Percentiles rank a stretch among this genome's conserved stretches.
These are phyloP conservation scores for Puccinellia tenuiflora DNA, from an alignment of 176 grass and related monocot species.

Conservation along the genomic window DNA sequence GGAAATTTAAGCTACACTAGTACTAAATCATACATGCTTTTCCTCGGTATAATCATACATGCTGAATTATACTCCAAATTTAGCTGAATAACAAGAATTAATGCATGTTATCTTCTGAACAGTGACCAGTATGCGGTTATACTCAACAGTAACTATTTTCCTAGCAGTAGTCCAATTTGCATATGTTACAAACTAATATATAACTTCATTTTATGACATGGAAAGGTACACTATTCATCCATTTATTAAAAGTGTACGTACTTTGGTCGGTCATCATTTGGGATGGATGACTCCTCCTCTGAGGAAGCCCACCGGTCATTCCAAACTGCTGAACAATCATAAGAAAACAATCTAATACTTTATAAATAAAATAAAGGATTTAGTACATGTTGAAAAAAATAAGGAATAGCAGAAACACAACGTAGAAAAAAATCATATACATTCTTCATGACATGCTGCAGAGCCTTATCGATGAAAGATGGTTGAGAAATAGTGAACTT, in stretches of 20 bases:
- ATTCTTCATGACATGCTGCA: constrained; percentile 3
- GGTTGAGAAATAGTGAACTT: background rate
- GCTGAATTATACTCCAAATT: background rate
- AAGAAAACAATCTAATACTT: background rate
- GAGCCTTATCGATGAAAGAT: background rate
- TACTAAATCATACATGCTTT: too few relatives aligned
- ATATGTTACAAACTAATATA: background rate
- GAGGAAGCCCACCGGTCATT: constrained; percentile 58
- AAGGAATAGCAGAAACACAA: background rate
- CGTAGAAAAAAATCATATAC: background rate
- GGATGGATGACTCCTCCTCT: constrained; percentile 81
- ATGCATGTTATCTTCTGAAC: constrained; percentile 11
- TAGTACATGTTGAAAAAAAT: constrained; percentile 2
- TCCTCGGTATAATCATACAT: background rate
- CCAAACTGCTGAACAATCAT: constrained; percentile 58
- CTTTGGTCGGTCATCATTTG: constrained; percentile 89
- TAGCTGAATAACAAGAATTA: background rate
- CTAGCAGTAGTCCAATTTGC: background rate
- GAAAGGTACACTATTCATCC: background rate
- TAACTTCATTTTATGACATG: background rate
- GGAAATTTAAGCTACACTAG: background rate
- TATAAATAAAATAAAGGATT: constrained; percentile 11
- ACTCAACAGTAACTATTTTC: background rate
- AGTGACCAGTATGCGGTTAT: too few relatives aligned
- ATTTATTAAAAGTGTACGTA: constrained; percentile 34